A percentile compares a stretch with the other conserved stretches of the same genome.
Evolutionary conservation across 2,329 filamentous ascomycete species (phyloP).

Genomic region (Hypoxylon sp.): DNA sequence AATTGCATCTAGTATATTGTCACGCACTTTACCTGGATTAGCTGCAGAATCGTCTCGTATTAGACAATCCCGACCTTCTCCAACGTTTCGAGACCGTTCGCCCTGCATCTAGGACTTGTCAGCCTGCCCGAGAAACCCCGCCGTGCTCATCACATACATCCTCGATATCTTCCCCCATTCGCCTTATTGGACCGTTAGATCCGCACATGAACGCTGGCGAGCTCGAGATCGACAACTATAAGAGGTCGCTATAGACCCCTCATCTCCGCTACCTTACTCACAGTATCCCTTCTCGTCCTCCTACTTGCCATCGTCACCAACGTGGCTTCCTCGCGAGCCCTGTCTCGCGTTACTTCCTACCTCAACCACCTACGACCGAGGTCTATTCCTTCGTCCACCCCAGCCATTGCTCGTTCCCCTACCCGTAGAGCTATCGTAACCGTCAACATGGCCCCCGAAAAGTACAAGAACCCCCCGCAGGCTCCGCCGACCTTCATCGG

Average conservation of each 20-base stretch:
- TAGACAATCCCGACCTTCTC: constrained; percentile 11
- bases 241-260: constrained; percentile 32
- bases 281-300: constrained; percentile 58
- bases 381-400: constrained; percentile 43
- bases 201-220: constrained; percentile 51
- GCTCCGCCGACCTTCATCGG: constrained; percentile 79
- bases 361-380: constrained; percentile 62
- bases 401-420: constrained; percentile 32
- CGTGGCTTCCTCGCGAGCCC: constrained; percentile 70
- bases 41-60: constrained; percentile 14
- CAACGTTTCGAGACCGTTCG: constrained; percentile 7
- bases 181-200: constrained; percentile 31
- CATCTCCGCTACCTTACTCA: constrained; percentile 57
- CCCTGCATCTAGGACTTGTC: constrained; percentile 2
- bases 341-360: constrained; percentile 65
- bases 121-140: constrained; percentile 11
- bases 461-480: constrained; percentile 79
- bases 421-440: constrained; percentile 51
- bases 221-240: constrained; percentile 26
- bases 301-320: constrained; percentile 65
- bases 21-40: constrained; percentile 15
- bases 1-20: constrained; percentile 11
- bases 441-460: constrained; percentile 69
- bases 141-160: constrained; percentile 2
- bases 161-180: constrained; percentile 9